phyloP scores from a whole-genome alignment of 148 eudicot species.

The Chenopodium formosanum region DNA sequence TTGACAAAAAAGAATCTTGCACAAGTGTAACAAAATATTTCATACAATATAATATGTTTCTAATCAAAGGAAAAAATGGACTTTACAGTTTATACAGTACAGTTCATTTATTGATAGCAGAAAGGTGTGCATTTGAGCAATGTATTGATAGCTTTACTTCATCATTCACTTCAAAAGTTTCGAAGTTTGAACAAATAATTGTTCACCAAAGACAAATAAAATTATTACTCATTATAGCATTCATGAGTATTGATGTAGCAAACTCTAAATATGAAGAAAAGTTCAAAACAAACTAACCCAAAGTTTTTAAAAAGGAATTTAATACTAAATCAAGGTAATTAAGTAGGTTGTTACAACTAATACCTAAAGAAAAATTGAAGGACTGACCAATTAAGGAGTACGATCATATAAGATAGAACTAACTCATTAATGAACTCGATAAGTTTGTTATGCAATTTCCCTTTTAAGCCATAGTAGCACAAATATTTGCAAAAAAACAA shows the following conservation, averaged over 20 bases:
- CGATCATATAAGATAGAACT: not conserved
- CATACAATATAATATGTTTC: not conserved
- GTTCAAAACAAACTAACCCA: slow-evolving; percentile 15
- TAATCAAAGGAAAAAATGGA: not conserved
- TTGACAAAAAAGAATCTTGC: not conserved
- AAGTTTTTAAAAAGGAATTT: not conserved
- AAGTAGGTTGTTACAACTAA: not conserved
- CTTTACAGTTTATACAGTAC: not conserved
- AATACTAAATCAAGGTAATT: not conserved
- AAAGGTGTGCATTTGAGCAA: not conserved
- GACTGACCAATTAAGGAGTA: slow-evolving; percentile 9
- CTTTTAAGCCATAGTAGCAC: not conserved
- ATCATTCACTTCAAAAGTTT: slow-evolving; percentile 6
- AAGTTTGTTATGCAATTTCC: not conserved
- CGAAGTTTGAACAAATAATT: slow-evolving; percentile 12
- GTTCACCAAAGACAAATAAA: not conserved
- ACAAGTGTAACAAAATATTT: not conserved
- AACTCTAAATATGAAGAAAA: slow-evolving; percentile 15
- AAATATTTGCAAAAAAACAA: not conserved
- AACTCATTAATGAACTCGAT: not conserved
- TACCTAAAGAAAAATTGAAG: not conserved
- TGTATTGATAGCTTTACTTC: slow-evolving; percentile 4
- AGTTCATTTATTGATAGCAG: slow-evolving; percentile 8
- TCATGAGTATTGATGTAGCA: not conserved
- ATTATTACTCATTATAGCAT: slow-evolving; percentile 10